phyloP scores from a whole-genome alignment of 768 basidiomycete genomes.

The Mycena amicta region DNA sequence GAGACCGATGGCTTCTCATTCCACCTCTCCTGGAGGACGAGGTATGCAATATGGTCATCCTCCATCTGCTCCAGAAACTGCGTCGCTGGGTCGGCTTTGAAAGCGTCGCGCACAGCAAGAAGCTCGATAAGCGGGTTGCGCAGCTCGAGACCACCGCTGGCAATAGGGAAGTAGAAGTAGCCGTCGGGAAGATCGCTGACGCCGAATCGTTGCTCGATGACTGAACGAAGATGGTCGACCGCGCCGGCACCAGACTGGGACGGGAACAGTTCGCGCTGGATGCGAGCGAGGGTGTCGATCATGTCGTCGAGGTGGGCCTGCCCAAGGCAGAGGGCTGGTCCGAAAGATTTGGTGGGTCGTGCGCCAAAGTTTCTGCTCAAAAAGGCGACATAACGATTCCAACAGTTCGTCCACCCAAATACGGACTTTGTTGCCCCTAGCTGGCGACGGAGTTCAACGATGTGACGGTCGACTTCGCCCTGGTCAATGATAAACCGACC shows the following conservation, averaged over 20 bases:
- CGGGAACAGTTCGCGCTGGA: conserved; percentile 38
- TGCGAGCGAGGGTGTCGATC: conserved; percentile 34
- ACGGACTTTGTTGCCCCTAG: conserved; percentile 38
- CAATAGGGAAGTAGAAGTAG: conserved; percentile 43
- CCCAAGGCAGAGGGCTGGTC: conserved; percentile 34
- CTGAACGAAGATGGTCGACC: conserved; percentile 25
- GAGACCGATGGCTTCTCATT: background rate
- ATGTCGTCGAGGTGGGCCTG: conserved; percentile 33
- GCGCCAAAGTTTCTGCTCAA: conserved; percentile 40
- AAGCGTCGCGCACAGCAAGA: conserved; percentile 28
- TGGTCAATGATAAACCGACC: conserved; percentile 41
- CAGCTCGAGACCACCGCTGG: conserved; percentile 39
- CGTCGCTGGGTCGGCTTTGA: conserved; percentile 5
- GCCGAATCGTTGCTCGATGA: conserved; percentile 35
- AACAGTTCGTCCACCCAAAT: conserved; percentile 41
- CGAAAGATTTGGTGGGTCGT: conserved; percentile 36
- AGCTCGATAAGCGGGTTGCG: conserved; percentile 41
- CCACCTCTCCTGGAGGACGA: background rate
- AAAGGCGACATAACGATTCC: conserved; percentile 44
- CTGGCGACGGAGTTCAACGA: conserved; percentile 40
- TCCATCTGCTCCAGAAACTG: conserved; percentile 15
- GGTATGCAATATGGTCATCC: conserved; percentile 10
- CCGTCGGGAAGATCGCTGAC: conserved; percentile 40
- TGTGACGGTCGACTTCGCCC: conserved; percentile 37
- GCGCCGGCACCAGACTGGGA: conserved; percentile 21